Base-by-base conservation (phyloP, 78 protist species). In the Pelomyxa schiedti region DNA sequence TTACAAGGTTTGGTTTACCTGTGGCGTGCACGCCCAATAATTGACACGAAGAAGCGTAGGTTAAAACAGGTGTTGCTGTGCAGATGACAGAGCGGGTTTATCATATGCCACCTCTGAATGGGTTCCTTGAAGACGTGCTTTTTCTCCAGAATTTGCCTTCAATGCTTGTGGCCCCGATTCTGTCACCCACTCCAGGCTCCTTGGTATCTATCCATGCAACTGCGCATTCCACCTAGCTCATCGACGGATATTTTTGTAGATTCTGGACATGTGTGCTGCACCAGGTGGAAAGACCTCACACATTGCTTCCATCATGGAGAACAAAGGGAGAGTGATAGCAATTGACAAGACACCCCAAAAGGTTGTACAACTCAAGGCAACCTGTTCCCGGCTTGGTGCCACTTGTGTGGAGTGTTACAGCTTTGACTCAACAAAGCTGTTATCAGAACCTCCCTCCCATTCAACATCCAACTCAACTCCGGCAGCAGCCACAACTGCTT, bases 231-330 rank as follows among this genome's bases (percentile, higher is more conserved):
- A 9, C 65, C n/a, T 66, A 9, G n/a, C 16, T 9, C 24, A 66
- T n/a, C 70, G 9, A 66, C n/a, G 37, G 16, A n/a, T 22, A 22
- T 35, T 1, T 28, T 4, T 1, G 35, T 37, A 0, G 40, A 35
- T 76, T 4, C 66, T 22, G 35, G 80, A 76, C 53, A 6, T 72
- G 69, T 76, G 80, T 64, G 75, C 80, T 74, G 80, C 77, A 16
- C 80, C 80, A 39, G 80, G 80, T 22, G 80, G 80, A 30, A 76
- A 76, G 77, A 72, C 80, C 39, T 64, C 72, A 16, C 71, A 73
- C 4, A 1, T 73, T 3, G 76, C 76, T 1, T 16, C 2, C 3
- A 32, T 73, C 74, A 2, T 3, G 2, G 1, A 35, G 9, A 4
- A 2, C 9, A 73, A 3, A 8, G 76, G 65, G 36, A n/a, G 65